Conservation (phyloP, 78 protist genomes). For the Creolimax fragrantissima region DNA sequence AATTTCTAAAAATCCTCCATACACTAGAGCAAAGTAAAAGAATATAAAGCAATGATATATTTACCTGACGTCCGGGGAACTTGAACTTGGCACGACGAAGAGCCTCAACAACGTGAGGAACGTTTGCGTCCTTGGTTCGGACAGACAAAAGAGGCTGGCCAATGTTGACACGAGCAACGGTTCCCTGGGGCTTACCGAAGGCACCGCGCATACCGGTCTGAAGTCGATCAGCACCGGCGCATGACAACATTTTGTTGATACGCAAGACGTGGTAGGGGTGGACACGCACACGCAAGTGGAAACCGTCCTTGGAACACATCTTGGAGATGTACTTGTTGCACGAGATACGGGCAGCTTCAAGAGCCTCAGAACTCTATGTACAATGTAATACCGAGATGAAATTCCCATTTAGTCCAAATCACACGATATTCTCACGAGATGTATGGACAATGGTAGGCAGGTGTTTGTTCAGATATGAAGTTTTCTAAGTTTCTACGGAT, state of each 20-base stretch:
- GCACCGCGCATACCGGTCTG: conserved; percentile 98
- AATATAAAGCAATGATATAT: background rate
- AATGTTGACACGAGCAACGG: conserved; percentile 95
- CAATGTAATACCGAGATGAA: background rate
- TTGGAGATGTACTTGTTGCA: conserved; percentile 97
- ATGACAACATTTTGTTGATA: conserved; percentile 99
- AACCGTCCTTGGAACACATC: conserved; percentile 89
- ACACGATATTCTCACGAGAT: background rate
- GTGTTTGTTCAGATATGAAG: background rate
- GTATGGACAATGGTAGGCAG: background rate
- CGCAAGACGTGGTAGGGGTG: conserved; percentile 99
- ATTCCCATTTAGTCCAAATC: background rate
- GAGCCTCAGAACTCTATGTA: conserved; percentile 86
- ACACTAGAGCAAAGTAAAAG: background rate
- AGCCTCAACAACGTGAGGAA: conserved; percentile 82
- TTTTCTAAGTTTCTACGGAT: background rate
- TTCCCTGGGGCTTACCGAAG: conserved; percentile 97
- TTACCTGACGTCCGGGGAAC: conserved; percentile 97
- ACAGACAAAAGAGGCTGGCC: conserved; percentile 94
- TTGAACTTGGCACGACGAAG: conserved; percentile 95
- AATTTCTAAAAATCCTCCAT: background rate
- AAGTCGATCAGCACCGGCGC: conserved; percentile 99
- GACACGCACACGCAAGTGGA: conserved; percentile 98
- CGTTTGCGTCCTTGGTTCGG: conserved; percentile 74
- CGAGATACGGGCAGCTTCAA: conserved; percentile 99